Evolutionary conservation across 495 filamentous ascomycete species (phyloP).

Genomic region (Hypoxylon trugodes): DNA sequence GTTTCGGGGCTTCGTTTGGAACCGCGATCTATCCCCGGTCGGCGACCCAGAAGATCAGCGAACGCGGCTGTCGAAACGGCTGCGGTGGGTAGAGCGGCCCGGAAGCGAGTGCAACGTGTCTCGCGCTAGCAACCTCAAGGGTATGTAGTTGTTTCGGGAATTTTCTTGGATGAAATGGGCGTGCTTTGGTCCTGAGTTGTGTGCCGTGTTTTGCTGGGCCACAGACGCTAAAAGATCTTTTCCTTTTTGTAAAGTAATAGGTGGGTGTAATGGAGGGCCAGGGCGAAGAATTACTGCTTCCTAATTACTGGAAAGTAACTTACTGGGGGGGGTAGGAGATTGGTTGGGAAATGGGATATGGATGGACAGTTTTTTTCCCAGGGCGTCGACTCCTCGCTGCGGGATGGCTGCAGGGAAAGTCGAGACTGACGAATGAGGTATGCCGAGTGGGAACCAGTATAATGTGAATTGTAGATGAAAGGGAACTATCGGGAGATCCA

Average conservation of each 20-base stretch:
- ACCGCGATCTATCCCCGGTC: constrained; percentile 37
- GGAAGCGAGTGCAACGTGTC: constrained; percentile 40
- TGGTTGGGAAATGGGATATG: constrained; percentile 33
- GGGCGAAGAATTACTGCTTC: background rate
- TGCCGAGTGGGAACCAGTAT: constrained; percentile 38
- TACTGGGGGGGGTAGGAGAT: constrained; percentile 12
- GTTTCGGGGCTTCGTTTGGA: constrained; percentile 40
- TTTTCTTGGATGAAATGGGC: constrained; percentile 13
- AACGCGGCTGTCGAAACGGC: constrained; percentile 39
- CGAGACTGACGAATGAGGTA: constrained; percentile 37
- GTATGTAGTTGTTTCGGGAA: constrained; percentile 26
- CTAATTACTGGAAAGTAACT: constrained; percentile 8
- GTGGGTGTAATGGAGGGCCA: constrained; percentile 6
- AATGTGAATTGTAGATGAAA: constrained; percentile 36
- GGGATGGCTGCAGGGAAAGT: constrained; percentile 29
- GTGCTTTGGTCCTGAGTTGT: background rate
- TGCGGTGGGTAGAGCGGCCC: constrained; percentile 40
- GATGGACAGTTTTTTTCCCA: constrained; percentile 24
- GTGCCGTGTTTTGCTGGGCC: background rate
- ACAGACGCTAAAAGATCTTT: constrained; percentile 1
- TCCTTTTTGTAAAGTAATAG: constrained; percentile 2
- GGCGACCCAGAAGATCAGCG: constrained; percentile 39
- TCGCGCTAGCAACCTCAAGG: constrained; percentile 19
- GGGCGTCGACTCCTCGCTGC: constrained; percentile 28
- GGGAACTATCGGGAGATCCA: constrained; percentile 42